These are phyloP conservation scores for Magnaporthiopsis incrustans DNA, from an alignment of 2,329 filamentous ascomycete species.

Conservation along the genomic window DNA sequence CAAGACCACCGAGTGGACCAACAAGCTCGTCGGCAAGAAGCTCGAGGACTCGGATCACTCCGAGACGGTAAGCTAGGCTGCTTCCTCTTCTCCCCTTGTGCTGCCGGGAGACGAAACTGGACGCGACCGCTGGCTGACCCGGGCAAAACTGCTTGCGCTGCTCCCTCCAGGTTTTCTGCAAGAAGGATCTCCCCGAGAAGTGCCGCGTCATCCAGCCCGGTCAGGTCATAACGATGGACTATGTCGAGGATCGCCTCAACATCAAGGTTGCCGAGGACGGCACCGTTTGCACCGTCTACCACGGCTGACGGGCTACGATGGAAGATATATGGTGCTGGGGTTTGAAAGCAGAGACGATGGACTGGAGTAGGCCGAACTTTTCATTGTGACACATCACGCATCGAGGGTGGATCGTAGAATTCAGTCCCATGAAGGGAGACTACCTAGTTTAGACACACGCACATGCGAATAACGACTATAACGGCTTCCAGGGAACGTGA, in stretches of 20 bases:
- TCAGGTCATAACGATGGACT: conserved; percentile 51
- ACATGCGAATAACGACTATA: background rate
- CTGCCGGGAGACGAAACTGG: background rate
- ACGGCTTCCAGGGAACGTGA: background rate
- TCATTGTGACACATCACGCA: too few relatives aligned
- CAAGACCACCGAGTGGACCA: conserved; percentile 50
- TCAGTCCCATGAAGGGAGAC: background rate
- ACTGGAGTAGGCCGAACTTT: background rate
- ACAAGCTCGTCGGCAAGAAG: conserved; percentile 58
- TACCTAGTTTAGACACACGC: background rate
- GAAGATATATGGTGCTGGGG: conserved; percentile 1
- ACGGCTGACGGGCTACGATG: conserved; percentile 31
- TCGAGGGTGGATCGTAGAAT: background rate
- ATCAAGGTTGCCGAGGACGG: conserved; percentile 53
- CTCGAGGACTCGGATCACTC: conserved; percentile 41
- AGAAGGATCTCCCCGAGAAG: conserved; percentile 48
- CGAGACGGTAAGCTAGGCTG: conserved; percentile 38
- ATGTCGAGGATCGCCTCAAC: conserved; percentile 45
- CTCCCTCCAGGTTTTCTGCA: conserved; percentile 47
- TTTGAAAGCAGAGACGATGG: background rate
- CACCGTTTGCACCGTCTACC: conserved; percentile 49
- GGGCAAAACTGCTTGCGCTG: background rate
- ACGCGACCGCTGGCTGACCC: background rate
- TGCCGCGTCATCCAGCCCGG: conserved; percentile 50
- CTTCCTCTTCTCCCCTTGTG: background rate